A percentile compares a stretch with the other conserved stretches of the same genome.
These are phyloP conservation scores for Schoenoplectus triqueter DNA, from an alignment of 202 grass and related monocot species.

Conservation along the genomic window DNA sequence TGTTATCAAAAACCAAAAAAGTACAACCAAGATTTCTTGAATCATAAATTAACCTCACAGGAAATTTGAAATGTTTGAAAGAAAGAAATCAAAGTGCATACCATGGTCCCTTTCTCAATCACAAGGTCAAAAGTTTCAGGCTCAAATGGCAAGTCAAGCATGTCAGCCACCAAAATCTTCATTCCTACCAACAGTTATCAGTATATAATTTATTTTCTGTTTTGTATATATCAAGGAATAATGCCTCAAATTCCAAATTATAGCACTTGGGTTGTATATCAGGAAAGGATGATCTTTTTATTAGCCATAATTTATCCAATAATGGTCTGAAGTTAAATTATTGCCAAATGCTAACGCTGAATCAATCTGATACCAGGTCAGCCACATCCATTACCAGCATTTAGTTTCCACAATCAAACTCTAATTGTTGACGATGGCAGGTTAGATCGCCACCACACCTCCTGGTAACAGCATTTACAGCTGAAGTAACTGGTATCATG, in stretches of 20 bases:
- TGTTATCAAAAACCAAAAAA: background rate
- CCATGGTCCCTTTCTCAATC: conserved; percentile 84
- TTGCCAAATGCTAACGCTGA: background rate
- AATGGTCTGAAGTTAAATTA: background rate
- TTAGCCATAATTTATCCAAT: background rate
- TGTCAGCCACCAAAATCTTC: conserved; percentile 71
- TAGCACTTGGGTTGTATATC: too few relatives aligned
- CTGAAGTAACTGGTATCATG: background rate
- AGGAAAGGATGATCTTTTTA: background rate
- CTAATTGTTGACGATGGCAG: background rate
- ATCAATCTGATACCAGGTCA: background rate
- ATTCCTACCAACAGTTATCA: conserved; percentile 47
- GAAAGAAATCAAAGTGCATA: conserved; percentile 22
- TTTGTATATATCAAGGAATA: background rate
- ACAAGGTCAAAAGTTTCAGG: conserved; percentile 66
- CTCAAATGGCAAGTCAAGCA: conserved; percentile 82
- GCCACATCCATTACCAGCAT: background rate
- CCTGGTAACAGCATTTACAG: conserved; percentile 1
- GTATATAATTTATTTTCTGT: background rate
- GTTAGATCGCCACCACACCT: background rate
- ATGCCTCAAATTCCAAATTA: too few relatives aligned
- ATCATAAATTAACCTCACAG: background rate
- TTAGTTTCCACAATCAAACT: background rate
- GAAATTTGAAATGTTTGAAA: background rate
- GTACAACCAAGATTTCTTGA: background rate